phyloP scores from a whole-genome alignment of 805 yeast species.

The Priceomyces carsonii region DNA sequence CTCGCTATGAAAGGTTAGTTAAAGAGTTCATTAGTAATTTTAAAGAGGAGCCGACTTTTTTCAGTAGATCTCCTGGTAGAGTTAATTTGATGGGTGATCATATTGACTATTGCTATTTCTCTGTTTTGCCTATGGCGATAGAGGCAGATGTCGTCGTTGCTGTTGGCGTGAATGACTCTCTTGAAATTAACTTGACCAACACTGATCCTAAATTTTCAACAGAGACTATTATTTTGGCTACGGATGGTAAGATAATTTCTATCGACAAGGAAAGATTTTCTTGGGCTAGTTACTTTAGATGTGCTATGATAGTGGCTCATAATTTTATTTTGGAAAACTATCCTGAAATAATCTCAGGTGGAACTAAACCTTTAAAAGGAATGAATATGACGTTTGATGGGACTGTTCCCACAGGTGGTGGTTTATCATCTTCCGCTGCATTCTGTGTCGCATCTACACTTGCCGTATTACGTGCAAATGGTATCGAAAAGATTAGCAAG shows the following conservation, averaged over 20 bases:
- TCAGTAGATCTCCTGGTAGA: conserved; percentile 71
- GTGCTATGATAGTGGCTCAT: conserved; percentile 63
- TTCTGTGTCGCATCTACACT: conserved; percentile 65
- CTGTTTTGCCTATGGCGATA: conserved; percentile 74
- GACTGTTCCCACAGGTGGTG: conserved; percentile 71
- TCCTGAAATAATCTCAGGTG: conserved; percentile 21
- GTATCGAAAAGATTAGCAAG: conserved; percentile 44
- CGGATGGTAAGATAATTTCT: conserved; percentile 36
- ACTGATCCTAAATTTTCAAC: conserved; percentile 34
- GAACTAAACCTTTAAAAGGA: conserved; percentile 38
- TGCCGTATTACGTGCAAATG: conserved; percentile 55
- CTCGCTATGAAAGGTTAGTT: conserved; percentile 27
- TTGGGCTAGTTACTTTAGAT: conserved; percentile 72
- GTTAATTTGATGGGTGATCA: conserved; percentile 78
- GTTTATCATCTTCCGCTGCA: conserved; percentile 72
- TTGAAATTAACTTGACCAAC: conserved; percentile 30
- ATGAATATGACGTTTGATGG: conserved; percentile 59
- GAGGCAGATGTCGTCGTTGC: conserved; percentile 63
- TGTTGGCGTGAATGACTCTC: conserved; percentile 31
- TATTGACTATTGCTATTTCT: conserved; percentile 65
- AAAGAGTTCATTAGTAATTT: conserved; percentile 24
- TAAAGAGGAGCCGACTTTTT: conserved; percentile 40
- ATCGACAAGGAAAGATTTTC: conserved; percentile 52
- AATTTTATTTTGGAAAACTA: conserved; percentile 41
- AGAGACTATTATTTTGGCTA: conserved; percentile 38